Conservation (phyloP, 1,139 yeast species). For the Blastobotrys arbuscula region DNA sequence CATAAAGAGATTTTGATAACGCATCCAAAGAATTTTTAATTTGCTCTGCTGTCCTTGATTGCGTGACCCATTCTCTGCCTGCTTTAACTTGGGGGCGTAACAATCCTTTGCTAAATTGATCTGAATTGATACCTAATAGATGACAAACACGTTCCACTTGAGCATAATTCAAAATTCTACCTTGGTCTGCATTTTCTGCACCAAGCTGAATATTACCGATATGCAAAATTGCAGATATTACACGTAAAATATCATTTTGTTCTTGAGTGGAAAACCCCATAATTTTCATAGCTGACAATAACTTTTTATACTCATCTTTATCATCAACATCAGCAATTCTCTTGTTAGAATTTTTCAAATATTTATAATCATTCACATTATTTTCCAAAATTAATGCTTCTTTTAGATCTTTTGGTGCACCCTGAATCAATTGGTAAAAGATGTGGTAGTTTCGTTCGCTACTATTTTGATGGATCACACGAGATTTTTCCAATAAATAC, state of each 20-base stretch:
- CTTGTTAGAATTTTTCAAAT: slow-evolving; percentile 51
- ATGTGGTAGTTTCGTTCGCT: slow-evolving; percentile 89
- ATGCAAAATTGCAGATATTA: slow-evolving; percentile 73
- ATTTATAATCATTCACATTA: slow-evolving; percentile 45
- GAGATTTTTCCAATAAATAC: slow-evolving; percentile 87
- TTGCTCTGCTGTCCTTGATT: slow-evolving; percentile 73
- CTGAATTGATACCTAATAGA: slow-evolving; percentile 58
- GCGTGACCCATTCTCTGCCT: slow-evolving; percentile 80
- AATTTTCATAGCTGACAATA: slow-evolving; percentile 61
- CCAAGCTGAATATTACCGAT: slow-evolving; percentile 79
- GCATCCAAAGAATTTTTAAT: slow-evolving; percentile 83
- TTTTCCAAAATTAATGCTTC: slow-evolving; percentile 45
- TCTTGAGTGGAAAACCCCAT: slow-evolving; percentile 65
- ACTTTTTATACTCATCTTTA: slow-evolving; percentile 52
- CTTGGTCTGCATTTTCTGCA: slow-evolving; percentile 69
- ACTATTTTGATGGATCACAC: slow-evolving; percentile 75
- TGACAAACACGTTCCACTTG: slow-evolving; percentile 55
- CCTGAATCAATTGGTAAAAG: slow-evolving; percentile 78
- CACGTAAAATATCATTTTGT: slow-evolving; percentile 53
- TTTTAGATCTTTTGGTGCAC: slow-evolving; percentile 50
- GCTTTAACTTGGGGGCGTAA: slow-evolving; percentile 84
- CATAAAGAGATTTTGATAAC: slow-evolving; percentile 79
- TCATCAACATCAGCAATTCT: slow-evolving; percentile 72
- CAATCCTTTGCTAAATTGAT: slow-evolving; percentile 53
- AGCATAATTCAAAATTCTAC: slow-evolving; percentile 50